Evolutionary conservation across 139 green algal species (phyloP), one percentile per base, ranked within the genome.

Genomic region (Eudorina sp.): DNA sequence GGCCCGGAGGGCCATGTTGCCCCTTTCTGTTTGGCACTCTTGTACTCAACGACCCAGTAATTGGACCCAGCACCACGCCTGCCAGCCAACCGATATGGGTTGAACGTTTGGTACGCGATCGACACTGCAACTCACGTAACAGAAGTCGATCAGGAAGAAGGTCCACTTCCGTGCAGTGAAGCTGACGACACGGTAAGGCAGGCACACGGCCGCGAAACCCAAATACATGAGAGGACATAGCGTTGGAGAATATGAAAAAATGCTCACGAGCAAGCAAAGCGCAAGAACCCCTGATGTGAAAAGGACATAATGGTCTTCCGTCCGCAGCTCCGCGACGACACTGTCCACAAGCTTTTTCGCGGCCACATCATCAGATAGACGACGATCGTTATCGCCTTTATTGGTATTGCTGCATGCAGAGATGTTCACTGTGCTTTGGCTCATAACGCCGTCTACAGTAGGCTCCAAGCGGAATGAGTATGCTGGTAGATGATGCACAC

Each of bases 81-180:
- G n/a, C n/a, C n/a, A n/a, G n/a, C n/a, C n/a, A n/a, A n/a, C n/a
- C n/a, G n/a, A n/a, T n/a, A n/a, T n/a, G n/a, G n/a, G n/a, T n/a
- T n/a, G n/a, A n/a, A n/a, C n/a, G n/a, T n/a, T n/a, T n/a, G n/a
- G n/a, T n/a, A n/a, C n/a, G n/a, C n/a, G n/a, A n/a, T n/a, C n/a
- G n/a, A 38, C 8, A 19, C 46, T 46, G n/a, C 23, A 3, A 74
- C 90, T 83, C 34, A 93, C 89, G 51, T 96, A 96, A 87, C 93
- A 96, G 76, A 92, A 96, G 76, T 96, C 93, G 21, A 95, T 41
- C 18, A 96, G 85, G 75, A 91, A 96, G 62, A 93, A 94, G 45
- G 36, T 78, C 36, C 84, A 87, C 11, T 74, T 78, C 46, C 88
- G 70, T 7, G 40, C 60, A 1, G 27, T 34, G 36, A 94, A 96